Evolutionary conservation across 768 basidiomycete genomes (phyloP), one percentile per base, ranked within the genome.

Genomic region (Collybia mongolica): DNA sequence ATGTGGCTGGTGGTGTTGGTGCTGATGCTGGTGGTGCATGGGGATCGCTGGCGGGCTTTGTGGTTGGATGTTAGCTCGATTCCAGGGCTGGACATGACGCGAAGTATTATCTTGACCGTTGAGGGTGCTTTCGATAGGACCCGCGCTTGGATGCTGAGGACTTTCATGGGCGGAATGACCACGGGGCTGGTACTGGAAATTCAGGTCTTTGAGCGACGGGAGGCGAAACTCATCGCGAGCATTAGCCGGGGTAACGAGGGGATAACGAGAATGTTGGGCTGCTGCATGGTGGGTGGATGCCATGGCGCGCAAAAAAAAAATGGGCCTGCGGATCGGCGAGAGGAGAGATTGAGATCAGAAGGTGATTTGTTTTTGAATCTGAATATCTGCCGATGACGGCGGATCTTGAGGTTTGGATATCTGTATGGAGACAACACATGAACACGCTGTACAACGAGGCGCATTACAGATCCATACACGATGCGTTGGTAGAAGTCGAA

Each of bases 181-280:
- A 37, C 63, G 63, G 32, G 32, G 32, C 1, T 62, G 60, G 47
- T 77, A 80, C 48, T 64, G 62, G 55, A 89, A 87, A 63, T 86
- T 84, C 62, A 90, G 75, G 61, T 86, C 84, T 70, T 81, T 88
- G 64, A 89, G 76, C 17, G 86, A 86, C 0, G 87, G 87, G 4
- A 88, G 76, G 35, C 84, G 83, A 58, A 82, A 66, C 50, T 75
- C 70, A 51, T 67, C 74, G 60, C 75, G 67, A 46, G 71, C 65
- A 54, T 67, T 71, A 29, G 70, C 59, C 6, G 70, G 69, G 17
- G 67, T 67, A 24, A 65, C 61, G 3, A 66, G 60, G 32, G 72
- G 60, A 55, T 72, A 74, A 59, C 68, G 65, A 49, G 68, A 54
- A 54, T 73, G 58, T 54, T 73, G 71, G n/a, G 68, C 59, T 49